Base-by-base conservation (phyloP, 2,329 filamentous ascomycete genomes). In the Talaromyces sp. region DNA sequence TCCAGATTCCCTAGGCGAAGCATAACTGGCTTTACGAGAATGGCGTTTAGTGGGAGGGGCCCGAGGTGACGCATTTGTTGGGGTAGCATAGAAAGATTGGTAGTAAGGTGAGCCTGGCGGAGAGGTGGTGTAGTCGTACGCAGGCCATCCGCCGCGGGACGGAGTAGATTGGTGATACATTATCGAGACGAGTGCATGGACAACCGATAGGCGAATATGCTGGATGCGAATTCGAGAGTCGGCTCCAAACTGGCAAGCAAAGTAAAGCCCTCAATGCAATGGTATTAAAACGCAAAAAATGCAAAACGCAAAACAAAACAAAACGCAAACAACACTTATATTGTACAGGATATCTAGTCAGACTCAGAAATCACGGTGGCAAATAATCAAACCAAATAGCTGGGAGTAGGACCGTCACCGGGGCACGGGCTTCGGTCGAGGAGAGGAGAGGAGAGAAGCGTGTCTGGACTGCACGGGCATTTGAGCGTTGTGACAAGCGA, bases 11-110 rank as follows among this genome's bases (percentile, higher is more conserved):
- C 74, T 76, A 57, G 78, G 78, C 73, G 79, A 79, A 66, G 75
- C 77, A 74, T 84, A 84, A 69, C 86, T 88, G 68, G 85, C 82
- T 70, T 85, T 84, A 72, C 86, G 83, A 37, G 79, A 75, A 75
- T 88, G 85, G 67, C 79, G 78, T 73, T 83, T 83, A 7, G 27
- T 31, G 56, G 82, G 68, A 5, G 75, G 66, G 35, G 73, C 71
- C 35, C 76, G 76, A 7, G 77, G 83, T 47, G 84, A 83, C 68
- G 83, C 47, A 50, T 50, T 50, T 2, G 47, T 78, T 68, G 83
- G 82, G 9, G 84, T 83, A 74, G 84, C 83, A 78, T 87, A 87
- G 69, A 79, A 79, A 64, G 74, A 70, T 7, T 65, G 50, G 72
- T 81, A 80, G 66, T 77, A 81, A 22, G 84, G 83, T 63, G 84